Conservation (phyloP, 192 early-diverging fungal species). For the Dissophora globulifera region DNA sequence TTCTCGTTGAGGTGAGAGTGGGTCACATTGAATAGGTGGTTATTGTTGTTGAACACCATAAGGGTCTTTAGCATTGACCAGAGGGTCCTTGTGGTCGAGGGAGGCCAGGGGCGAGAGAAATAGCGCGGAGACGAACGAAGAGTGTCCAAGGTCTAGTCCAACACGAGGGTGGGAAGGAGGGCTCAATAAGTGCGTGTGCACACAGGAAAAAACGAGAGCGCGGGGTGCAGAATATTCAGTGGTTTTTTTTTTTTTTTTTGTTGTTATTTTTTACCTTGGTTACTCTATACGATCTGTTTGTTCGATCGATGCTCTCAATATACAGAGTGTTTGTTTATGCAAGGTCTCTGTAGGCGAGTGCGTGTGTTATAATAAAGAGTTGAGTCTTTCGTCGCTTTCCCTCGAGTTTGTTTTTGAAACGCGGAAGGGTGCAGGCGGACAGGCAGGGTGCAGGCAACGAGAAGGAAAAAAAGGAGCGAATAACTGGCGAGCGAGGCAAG, state of each 20-base stretch:
- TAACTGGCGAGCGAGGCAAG: slow-evolving; percentile 1
- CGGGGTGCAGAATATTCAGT: too few relatives aligned
- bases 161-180: neutral
- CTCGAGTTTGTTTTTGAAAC: slow-evolving; percentile 34
- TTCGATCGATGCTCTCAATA: neutral
- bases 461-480: neutral
- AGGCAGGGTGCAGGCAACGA: neutral
- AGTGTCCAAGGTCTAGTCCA: neutral
- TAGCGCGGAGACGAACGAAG: neutral
- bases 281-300: neutral
- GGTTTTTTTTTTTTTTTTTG: too few relatives aligned
- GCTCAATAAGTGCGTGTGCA: neutral
- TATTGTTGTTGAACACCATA: slow-evolving; percentile 44
- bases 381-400: neutral
- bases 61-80: slow-evolving; percentile 20
- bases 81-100: neutral
- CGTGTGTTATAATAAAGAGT: neutral
- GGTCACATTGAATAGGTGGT: slow-evolving; percentile 37
- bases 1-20: slow-evolving; percentile 28
- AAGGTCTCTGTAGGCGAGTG: neutral
- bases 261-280: too few relatives aligned
- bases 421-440: slow-evolving; percentile 12
- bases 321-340: neutral
- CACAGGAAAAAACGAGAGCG: too few relatives aligned
- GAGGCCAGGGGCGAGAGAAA: neutral